Base-by-base conservation (phyloP, 495 filamentous ascomycete species). In the Penicillium longicatenatum region DNA sequence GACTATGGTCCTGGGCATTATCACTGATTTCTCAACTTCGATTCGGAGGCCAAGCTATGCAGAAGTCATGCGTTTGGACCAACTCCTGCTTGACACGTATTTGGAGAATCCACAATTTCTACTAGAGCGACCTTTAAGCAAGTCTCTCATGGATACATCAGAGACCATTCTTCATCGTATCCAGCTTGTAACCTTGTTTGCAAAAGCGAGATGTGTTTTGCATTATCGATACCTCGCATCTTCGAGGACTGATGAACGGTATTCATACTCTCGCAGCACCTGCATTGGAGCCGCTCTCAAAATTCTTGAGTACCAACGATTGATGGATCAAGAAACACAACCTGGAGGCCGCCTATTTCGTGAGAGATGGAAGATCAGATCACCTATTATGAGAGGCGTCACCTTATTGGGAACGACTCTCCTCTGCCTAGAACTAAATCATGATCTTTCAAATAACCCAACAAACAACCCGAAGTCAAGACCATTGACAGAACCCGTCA, bases 131-230 rank as follows among this genome's bases (percentile, higher is more conserved):
- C 66, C 74, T 3, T 61, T 79, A 57, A 67, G 64, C 12, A 63
- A 72, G 30, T 70, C 74, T 12, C 66, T 79, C 35, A 70, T 71
- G 12, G 78, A 80, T 52, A 55, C 66, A 0, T 57, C 76, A 3
- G 62, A 67, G 37, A 54, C 73, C 17, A 68, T 81, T 17, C 65
- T 78, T 58, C 62, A 65, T 44, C 63, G 78, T 10, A 70, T 73
- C 47, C 74, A 76, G 51, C 60, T 81, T 30, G 69, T 75, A 24
- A 45, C 77, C 2, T 57, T 79, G 3, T 74, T 73, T 51, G 67
- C 69, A 11, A 80, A 80, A 54, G 70, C 76, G 10, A 67, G 71
- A 17, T 71, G 71, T 20, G 63, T 81, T 6, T 64, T 82, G 3
- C 78, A 82, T 45, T 67, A 76, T 19, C 65, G 69, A 7, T 77